These are phyloP conservation scores for Zalaria sp. DNA, from an alignment of 2,329 filamentous ascomycete genomes.

Conservation along the genomic window DNA sequence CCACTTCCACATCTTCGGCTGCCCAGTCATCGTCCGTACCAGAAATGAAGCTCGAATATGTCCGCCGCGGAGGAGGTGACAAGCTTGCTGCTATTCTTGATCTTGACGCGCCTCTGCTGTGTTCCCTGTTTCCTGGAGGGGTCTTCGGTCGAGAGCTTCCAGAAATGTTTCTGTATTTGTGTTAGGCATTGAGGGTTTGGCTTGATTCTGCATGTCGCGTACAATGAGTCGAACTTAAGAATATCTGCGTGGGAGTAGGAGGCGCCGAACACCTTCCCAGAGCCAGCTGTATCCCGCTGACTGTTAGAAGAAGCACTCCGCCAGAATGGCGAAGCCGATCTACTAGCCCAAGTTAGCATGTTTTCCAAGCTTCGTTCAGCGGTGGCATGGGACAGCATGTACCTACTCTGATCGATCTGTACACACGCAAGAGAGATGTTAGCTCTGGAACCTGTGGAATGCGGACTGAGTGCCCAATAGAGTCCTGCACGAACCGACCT, in stretches of 20 bases:
- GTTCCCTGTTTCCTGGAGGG: slow-evolving; percentile 43
- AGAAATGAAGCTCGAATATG: slow-evolving; percentile 69
- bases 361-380: neutral
- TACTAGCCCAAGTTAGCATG: slow-evolving; percentile 21
- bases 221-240: slow-evolving; percentile 74
- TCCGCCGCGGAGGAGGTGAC: slow-evolving; percentile 46
- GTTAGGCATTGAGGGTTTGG: too few relatives aligned
- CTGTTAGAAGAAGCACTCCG: slow-evolving; percentile 37
- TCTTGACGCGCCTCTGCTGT: slow-evolving; percentile 41
- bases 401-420: slow-evolving; percentile 22
- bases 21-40: slow-evolving; percentile 76
- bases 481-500: slow-evolving; percentile 69
- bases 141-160: slow-evolving; percentile 56
- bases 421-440: slow-evolving; percentile 2
- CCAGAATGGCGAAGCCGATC: slow-evolving; percentile 86
- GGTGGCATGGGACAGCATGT: neutral
- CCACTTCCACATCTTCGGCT: slow-evolving; percentile 47
- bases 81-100: slow-evolving; percentile 36
- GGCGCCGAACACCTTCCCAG: slow-evolving; percentile 73
- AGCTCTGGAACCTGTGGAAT: neutral
- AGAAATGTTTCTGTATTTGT: slow-evolving; percentile 1
- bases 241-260: slow-evolving; percentile 95
- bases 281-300: slow-evolving; percentile 42
- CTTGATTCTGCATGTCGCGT: slow-evolving; percentile 17
- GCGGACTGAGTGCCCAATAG: too few relatives aligned